Conservation (phyloP, 179 eudicot species). For the Amaranthus tricolor region DNA sequence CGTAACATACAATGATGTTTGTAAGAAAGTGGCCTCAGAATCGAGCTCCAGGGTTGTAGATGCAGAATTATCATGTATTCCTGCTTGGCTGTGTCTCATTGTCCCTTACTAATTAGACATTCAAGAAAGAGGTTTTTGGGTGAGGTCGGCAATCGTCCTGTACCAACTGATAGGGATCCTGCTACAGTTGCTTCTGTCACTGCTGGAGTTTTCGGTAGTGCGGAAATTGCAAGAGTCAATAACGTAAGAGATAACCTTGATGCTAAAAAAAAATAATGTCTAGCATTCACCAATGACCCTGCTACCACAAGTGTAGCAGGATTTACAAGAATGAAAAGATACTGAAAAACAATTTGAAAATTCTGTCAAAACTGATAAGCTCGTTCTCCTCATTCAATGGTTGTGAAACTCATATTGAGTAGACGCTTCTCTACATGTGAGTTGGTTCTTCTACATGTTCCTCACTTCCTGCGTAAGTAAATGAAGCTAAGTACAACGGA, state of each 20-base stretch:
- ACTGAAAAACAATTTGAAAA: background rate
- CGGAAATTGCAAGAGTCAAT: slow-evolving; percentile 80
- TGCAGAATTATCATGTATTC: slow-evolving; percentile 65
- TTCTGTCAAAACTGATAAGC: slow-evolving; percentile 27
- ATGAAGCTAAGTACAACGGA: slow-evolving; percentile 54
- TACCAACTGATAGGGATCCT: slow-evolving; percentile 64
- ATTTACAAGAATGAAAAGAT: background rate
- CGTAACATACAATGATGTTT: slow-evolving; percentile 59
- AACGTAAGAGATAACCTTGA: slow-evolving; percentile 47
- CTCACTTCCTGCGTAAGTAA: slow-evolving; percentile 45
- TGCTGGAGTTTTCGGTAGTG: slow-evolving; percentile 68
- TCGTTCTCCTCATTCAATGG: background rate
- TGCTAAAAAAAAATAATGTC: background rate
- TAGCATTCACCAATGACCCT: background rate
- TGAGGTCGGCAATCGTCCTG: slow-evolving; percentile 49
- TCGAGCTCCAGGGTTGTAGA: slow-evolving; percentile 39
- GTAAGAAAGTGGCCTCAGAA: slow-evolving; percentile 59
- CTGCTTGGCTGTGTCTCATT: too few relatives aligned
- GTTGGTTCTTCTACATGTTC: slow-evolving; percentile 2
- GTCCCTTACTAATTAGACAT: too few relatives aligned
- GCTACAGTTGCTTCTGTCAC: slow-evolving; percentile 71
- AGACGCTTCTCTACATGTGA: slow-evolving; percentile 13
- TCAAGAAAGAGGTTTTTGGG: slow-evolving; percentile 86
- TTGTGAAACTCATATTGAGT: background rate
- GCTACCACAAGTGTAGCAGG: background rate